Evolutionary conservation across 208 protist species (phyloP).

Genomic region (Acanthamoeba royreba): DNA sequence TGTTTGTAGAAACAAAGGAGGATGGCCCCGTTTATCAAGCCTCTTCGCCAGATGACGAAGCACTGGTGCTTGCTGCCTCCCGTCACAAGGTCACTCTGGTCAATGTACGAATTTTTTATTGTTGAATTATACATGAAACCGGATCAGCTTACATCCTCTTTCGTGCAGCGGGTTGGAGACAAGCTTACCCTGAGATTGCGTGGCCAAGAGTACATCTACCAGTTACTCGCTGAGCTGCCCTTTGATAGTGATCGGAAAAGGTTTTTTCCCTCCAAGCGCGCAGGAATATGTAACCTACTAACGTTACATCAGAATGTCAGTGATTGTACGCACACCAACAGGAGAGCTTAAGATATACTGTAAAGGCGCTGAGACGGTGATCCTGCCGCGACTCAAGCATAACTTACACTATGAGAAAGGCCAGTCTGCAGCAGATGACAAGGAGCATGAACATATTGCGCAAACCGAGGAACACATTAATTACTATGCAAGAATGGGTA

Average conservation of each 20-base stretch:
- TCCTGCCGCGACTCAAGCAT: constrained; percentile 62
- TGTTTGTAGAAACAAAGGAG: constrained; percentile 30
- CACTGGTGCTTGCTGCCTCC: constrained; percentile 85
- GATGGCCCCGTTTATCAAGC: constrained; percentile 84
- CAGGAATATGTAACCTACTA: no score
- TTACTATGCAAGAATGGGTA: constrained; percentile 61
- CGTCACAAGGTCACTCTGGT: constrained; percentile 60
- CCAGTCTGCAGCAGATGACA: not conserved
- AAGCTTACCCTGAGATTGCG: not conserved
- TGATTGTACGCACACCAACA: constrained; percentile 55
- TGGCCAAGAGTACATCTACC: not conserved
- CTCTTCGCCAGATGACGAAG: constrained; percentile 90
- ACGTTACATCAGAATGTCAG: constrained; percentile 61
- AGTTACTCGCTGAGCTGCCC: not conserved
- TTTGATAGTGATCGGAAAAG: not conserved
- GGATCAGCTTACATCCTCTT: not conserved
- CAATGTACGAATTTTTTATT: not conserved
- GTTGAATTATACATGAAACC: not conserved
- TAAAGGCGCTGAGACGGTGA: constrained; percentile 58
- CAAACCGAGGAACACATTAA: constrained; percentile 42
- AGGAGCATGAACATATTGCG: not conserved
- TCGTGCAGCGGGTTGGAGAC: not conserved
- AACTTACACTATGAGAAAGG: not conserved
- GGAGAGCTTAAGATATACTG: constrained; percentile 57
- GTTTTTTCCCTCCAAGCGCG: no score